Evolutionary conservation across 2,329 filamentous ascomycete genomes (phyloP), one percentile per base, ranked within the genome.

Genomic region (Sporothrix variecibatus): DNA sequence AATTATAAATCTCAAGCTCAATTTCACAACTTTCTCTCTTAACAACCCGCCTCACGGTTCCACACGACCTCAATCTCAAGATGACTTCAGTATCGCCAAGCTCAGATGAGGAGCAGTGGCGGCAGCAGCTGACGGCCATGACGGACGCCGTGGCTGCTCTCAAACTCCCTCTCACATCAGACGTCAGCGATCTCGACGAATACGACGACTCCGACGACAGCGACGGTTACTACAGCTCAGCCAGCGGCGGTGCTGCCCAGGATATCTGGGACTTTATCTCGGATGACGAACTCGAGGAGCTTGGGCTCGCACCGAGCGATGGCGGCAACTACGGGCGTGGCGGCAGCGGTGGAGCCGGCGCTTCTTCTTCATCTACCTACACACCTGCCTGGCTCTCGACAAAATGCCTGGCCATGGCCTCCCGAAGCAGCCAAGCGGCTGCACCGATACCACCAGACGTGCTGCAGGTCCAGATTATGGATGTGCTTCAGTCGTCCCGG

Each of bases 261-360:
- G 94, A 98, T 82, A 91, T 98, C 11, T 98, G 95, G 95, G 95
- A 98, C 81, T 90, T 97, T 74, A 94, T 97, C 79, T 94, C 91
- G 75, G 92, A 95, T 79, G 92, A 90, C 78, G 93, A 93, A 76
- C 84, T 89, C 40, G 88, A 91, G 67, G 87, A 88, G 34, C 83
- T 86, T 53, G 76, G 86, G 81, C 75, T 86, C 80, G 77, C 87
- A 83, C 75, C 84, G 84, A 40, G 82, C 78, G 78, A 86, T 64
- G 53, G 82, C 78, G 34, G 46, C 17, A 49, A 31, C 20, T 8
- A 34, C 34, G 67, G 43, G 9, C 17, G 26, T 7, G 67, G 28
- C 56, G 74, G 78, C 23, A 83, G 87, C 69, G 74, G 81, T 26
- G 20, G 7, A 11, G 72, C 26, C 3, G 60, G 56, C 12, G 34